Base-by-base conservation (phyloP, 2,329 filamentous ascomycete species). In the Penicillium glabrum region DNA sequence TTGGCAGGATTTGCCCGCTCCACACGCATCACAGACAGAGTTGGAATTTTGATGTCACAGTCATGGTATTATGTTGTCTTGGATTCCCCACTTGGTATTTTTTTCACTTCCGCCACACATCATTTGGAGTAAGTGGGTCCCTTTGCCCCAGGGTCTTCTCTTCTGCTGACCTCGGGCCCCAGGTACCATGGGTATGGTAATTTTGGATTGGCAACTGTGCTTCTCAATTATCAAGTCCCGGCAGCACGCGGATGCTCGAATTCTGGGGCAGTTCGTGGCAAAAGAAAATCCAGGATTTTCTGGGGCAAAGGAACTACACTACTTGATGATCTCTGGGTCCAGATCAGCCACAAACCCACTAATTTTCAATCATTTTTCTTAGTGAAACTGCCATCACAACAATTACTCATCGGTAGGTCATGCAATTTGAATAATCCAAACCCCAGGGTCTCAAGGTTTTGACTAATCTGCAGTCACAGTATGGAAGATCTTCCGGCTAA, bases 121-220 rank as follows among this genome's bases (percentile, higher is more conserved):
- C 26, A 46, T 21, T 46, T 35, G 53, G 43, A 56, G 53, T 21
- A 56, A 51, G 53, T 56, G 53, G 53, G 53, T 44, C 53, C 53
- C 47, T 19, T 46, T 21, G n/a, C n/a, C 35, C n/a, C 31, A 51
- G 53, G 48, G 48, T 51, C 53, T 29, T 35, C 35, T 37, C 16
- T 29, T 39, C 46, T 35, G 27, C 27, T 47, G 39, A 23, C 19
- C 39, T 41, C 16, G 19, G n/a, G 3, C 19, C 2, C 39, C 37
- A 9, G 5, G n/a, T 21, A 21, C 39, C 39, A 27, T 47, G 24
- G 45, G 45, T 31, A 16, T 46, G 44, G 26, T 47, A 29, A 29
- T 31, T 35, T 29, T 47, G 14, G 14, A 10, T 46, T 31, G 5
- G 23, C 44, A 14, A 16, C 6, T 21, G 19, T 31, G 16, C 29